Evolutionary conservation across 768 basidiomycete species (phyloP), one percentile per base, ranked within the genome.

Genomic region (Suillus decipiens): DNA sequence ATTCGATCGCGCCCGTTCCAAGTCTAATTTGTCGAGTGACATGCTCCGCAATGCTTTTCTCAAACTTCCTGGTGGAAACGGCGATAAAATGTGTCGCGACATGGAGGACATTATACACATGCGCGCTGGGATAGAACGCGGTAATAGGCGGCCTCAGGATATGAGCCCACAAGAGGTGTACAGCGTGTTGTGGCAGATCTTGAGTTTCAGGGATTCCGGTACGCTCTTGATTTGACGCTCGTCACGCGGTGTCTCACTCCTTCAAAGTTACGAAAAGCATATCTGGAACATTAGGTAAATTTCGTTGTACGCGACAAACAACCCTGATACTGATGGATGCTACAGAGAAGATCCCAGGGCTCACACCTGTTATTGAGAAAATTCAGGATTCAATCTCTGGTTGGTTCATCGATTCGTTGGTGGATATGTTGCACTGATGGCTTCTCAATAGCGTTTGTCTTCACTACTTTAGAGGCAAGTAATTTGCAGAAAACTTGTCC

Each of bases 91-190:
- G 78, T 78, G 81, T n/a, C 79, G 92, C 9, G 91, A 93, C 34
- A 81, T 95, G 78, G 88, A 92, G 39, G 80, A 81, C 42, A 84
- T 96, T 63, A 83, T 92, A 69, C 81, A 86, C 24, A 89, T 91
- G 59, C 77, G 90, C 15, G 84, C 85, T 0, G 84, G 82, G 0
- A 80, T 84, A 1, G 77, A 80, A n/a, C 77, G 78, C 11, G 87
- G 86, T 0, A 90, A 89, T 5, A 90, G 87, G 73, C 78, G 81
- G 15, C 91, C 95, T 0, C 86, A 88, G 64, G 84, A 91, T 19
- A 92, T 98, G 93, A 87, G 78, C 59, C 94, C 95, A 4, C 92
- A 96, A 75, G 93, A 98, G 74, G 68, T 96, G 57, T 93, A 95
- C 73, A 77, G 84, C 1, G 86, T 88, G 3, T 76, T 96, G 24